phyloP scores from a whole-genome alignment of 129 eudicot species.

The Sambucus nigra region DNA sequence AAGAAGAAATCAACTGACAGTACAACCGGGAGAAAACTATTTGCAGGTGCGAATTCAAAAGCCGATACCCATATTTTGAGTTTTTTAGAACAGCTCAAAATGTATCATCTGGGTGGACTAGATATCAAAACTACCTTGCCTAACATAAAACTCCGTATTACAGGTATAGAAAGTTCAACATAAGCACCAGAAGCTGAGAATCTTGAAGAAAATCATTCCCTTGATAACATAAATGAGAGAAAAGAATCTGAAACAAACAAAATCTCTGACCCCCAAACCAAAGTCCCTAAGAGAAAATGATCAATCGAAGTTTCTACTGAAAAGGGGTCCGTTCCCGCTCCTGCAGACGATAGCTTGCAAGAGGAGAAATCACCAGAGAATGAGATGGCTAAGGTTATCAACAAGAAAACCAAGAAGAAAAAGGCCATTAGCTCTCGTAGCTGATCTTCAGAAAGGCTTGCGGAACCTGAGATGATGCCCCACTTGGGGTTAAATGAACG shows the following conservation, averaged over 20 bases:
- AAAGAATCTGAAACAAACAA: too few species aligned
- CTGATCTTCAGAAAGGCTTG: constrained; percentile 51
- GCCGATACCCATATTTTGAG: too few species aligned
- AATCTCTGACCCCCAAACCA: constrained; percentile 7
- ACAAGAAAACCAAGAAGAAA: constrained; percentile 22
- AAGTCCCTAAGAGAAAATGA: constrained; percentile 9
- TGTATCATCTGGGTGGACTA: not conserved
- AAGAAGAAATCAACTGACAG: constrained; percentile 18
- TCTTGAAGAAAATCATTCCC: constrained; percentile 7
- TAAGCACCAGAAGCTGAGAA: constrained; percentile 12
- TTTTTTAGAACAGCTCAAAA: too few species aligned
- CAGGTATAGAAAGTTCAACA: constrained; percentile 3
- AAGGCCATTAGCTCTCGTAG: constrained; percentile 9
- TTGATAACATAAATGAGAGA: not conserved
- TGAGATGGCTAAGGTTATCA: constrained; percentile 11
- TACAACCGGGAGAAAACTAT: constrained; percentile 18
- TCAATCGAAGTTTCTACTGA: not conserved
- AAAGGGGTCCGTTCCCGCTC: constrained; percentile 11
- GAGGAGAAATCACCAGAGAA: constrained; percentile 14
- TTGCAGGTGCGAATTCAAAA: constrained; percentile 18
- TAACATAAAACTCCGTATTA: too few species aligned
- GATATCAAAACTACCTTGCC: not conserved
- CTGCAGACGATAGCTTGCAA: constrained; percentile 10
- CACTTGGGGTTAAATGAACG: constrained; percentile 17
- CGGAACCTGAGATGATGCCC: constrained; percentile 24